Evolutionary conservation across 305 asterid genomes (phyloP), one percentile per base, ranked within the genome.

Genomic region (Euphrasia arctica): DNA sequence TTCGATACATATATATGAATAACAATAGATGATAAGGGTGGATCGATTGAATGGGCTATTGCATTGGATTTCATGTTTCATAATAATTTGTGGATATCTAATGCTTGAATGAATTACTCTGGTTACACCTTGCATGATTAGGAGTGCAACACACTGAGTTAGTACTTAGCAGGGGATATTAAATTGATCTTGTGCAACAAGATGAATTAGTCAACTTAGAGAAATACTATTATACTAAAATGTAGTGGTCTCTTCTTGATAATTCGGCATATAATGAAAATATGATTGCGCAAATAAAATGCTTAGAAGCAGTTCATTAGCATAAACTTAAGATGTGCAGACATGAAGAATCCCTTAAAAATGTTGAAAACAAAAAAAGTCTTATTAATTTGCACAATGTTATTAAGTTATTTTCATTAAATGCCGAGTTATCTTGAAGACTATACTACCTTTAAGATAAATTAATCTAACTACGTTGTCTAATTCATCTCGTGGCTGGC

Each of bases 101-200:
- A 54, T 34, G 60, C 22, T 15, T 36, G 27, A 55, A 32, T 50
- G 67, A 13, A 29, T 63, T 43, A 7, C 18, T 22, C 41, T 12
- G 52, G 39, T 14, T 64, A 51, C 50, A 64, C 47, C 43, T 58
- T 51, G 52, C 52, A 47, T 43, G 49, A 34, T 51, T 25, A 51
- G 39, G 57, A 54, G 49, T 57, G 32, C 8, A 5, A 9, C 58
- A 39, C 5, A 32, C 4, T 63, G 60, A 31, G 22, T 18, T 18
- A 18, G 22, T 18, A 18, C 13, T n/a, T 47, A 47, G 18, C 52
- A 47, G 43, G 43, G 11, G 43, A 9, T 39, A 9, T 39, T 39
- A 8, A 2, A 39, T 8, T 39, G 43, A 39, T 39, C 43, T 7
- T 8, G 43, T 39, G 43, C 43, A 2, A 39, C 43, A 10, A 39